Evolutionary conservation across 2,329 filamentous ascomycete species (phyloP), one percentile per base, ranked within the genome.

Genomic region (Pestalotiopsis sp.): DNA sequence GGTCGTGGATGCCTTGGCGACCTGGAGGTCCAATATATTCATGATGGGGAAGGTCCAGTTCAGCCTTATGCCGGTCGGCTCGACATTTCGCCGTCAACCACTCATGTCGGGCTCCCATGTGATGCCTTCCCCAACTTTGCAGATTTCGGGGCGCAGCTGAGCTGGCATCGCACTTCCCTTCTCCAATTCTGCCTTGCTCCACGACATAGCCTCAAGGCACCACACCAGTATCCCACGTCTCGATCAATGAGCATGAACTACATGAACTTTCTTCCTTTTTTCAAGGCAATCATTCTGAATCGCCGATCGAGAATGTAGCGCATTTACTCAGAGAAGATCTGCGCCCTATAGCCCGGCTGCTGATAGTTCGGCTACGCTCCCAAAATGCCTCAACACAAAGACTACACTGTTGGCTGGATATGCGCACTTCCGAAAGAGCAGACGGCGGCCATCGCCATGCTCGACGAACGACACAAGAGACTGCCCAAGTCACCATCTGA

Each of bases 351-450:
- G 26, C 26, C 26, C 3, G 26, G 26, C 26, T 3, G 26, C 26
- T 26, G 26, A 26, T 2, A 3, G 3, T 26, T 5, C 5, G 26
- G 26, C 26, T 1, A 26, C 26, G 26, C 26, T 26, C 26, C 26
- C 26, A 26, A 6, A 26, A 26, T 26, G 26, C 26, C 1, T 6
- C 26, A 30, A 30, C 68, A 71, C 57, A 52, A 30, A 17, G 69
- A 69, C 20, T 73, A 73, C 58, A 70, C 24, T 24, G 24, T 24
- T 24, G 72, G 69, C n/a, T 73, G 72, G 72, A 62, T 73, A 10
- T 73, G 72, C 30, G 70, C 70, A 1, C 58, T 73, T 0, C 59
- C 66, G 14, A 70, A 70, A 56, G 73, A 74, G 26, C 68, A 68
- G 62, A 68, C 70, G 7, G 73, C 71, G 3, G 72, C 73, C 17